Evolutionary conservation across 768 basidiomycete genomes (phyloP).

Genomic region (Boletales sp.): DNA sequence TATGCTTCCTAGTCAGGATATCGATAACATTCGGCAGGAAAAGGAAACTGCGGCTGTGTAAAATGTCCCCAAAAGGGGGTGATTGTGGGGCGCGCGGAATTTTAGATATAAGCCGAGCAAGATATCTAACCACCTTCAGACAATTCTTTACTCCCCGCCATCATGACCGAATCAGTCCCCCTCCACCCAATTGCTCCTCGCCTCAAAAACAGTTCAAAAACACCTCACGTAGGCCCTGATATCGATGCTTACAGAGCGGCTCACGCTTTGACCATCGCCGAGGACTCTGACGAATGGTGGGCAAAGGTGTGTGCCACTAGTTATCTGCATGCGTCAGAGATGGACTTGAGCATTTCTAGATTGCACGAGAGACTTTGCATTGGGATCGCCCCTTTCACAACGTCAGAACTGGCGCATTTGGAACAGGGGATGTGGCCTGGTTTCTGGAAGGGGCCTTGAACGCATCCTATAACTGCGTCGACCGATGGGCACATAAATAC

Average conservation of each 20-base stretch:
- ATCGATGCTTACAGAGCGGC: constrained; percentile 66
- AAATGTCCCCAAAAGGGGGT: constrained; percentile 13
- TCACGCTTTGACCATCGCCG: constrained; percentile 71
- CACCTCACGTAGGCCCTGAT: constrained; percentile 77
- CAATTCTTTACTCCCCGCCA: constrained; percentile 8
- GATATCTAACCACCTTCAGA: neutral
- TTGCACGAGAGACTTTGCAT: constrained; percentile 71
- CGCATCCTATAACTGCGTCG: constrained; percentile 96
- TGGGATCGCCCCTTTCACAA: constrained; percentile 91
- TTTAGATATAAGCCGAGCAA: constrained; percentile 14
- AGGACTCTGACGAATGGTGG: constrained; percentile 86
- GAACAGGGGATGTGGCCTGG: constrained; percentile 87
- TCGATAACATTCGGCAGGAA: neutral
- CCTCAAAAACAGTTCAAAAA: constrained; percentile 57
- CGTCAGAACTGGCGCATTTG: constrained; percentile 79
- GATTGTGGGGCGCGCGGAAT: neutral
- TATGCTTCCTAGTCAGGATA: neutral
- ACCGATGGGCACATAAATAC: constrained; percentile 89
- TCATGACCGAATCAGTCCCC: constrained; percentile 41
- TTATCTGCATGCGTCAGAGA: neutral
- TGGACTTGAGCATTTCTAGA: constrained; percentile 30
- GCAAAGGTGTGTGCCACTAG: constrained; percentile 49
- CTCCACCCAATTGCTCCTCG: constrained; percentile 78
- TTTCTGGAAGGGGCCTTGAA: constrained; percentile 94
- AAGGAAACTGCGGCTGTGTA: constrained; percentile 14